A percentile compares a stretch with the other conserved stretches of the same genome.
phyloP scores from a whole-genome alignment of 805 yeast genomes.

The Myxozyma nipponensis region DNA sequence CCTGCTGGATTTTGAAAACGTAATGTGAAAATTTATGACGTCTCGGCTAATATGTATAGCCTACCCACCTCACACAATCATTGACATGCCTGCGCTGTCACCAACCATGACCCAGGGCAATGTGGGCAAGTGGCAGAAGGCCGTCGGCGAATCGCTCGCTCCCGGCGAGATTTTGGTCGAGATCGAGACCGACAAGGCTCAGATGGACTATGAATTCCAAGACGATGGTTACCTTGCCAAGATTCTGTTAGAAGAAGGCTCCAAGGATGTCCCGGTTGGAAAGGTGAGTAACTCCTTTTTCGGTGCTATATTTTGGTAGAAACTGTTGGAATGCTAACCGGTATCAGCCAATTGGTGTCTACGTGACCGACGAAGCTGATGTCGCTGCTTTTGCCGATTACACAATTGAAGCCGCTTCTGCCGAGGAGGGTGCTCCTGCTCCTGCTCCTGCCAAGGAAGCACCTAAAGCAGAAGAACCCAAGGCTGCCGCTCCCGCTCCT shows the following conservation, averaged over 20 bases:
- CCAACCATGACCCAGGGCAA: slow-evolving; percentile 99
- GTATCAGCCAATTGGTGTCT: slow-evolving; percentile 80
- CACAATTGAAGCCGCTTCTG: slow-evolving; percentile 62
- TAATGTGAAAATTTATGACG: not conserved
- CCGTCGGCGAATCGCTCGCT: slow-evolving; percentile 77
- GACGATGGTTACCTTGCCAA: slow-evolving; percentile 93
- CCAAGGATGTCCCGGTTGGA: slow-evolving; percentile 89
- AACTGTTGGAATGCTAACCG: slow-evolving; percentile 1
- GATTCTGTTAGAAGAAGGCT: slow-evolving; percentile 74
- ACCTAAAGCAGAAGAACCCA: slow-evolving; percentile 31
- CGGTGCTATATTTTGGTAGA: not conserved
- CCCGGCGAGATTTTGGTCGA: slow-evolving; percentile 97
- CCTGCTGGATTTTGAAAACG: not conserved
- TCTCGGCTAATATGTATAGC: too few relatives aligned
- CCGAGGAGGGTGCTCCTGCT: slow-evolving; percentile 36
- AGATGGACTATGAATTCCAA: slow-evolving; percentile 97
- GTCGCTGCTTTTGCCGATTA: slow-evolving; percentile 86
- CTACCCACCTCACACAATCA: slow-evolving; percentile 80
- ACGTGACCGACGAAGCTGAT: slow-evolving; percentile 79
- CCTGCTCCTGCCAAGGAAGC: slow-evolving; percentile 41
- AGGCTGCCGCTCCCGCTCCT: slow-evolving; percentile 37
- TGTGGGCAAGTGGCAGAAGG: slow-evolving; percentile 84
- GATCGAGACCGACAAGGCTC: slow-evolving; percentile 96
- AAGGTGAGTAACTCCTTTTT: slow-evolving; percentile 35
- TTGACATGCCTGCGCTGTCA: slow-evolving; percentile 98